These are phyloP conservation scores for Helianthus tuberosus DNA, from an alignment of 129 eudicot genomes.

Conservation along the genomic window DNA sequence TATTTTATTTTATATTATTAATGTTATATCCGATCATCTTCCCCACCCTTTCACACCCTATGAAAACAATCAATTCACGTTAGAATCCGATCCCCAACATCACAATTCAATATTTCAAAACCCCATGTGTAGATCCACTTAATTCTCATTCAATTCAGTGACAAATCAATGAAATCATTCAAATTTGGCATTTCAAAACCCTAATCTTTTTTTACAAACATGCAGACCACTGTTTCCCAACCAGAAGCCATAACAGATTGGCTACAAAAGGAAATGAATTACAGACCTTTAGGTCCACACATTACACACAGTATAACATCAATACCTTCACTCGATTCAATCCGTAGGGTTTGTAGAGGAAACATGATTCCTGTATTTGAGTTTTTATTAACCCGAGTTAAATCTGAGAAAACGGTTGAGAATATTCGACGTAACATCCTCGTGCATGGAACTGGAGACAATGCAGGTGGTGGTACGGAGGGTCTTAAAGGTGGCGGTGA, in stretches of 20 bases:
- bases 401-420: constrained; percentile 83
- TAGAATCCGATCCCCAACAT: neutral
- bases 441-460: constrained; percentile 65
- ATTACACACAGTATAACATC: constrained; percentile 48
- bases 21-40: neutral
- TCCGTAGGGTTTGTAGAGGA: constrained; percentile 81
- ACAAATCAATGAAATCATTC: neutral
- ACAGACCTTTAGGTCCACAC: constrained; percentile 70
- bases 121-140: neutral
- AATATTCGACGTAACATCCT: constrained; percentile 72
- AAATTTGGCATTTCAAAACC: neutral
- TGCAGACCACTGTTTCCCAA: constrained; percentile 69
- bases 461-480: neutral
- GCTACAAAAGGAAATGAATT: constrained; percentile 87
- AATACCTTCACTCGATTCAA: constrained; percentile 63
- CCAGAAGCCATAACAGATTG: constrained; percentile 84
- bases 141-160: constrained; percentile 1
- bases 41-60: neutral
- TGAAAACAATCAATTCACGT: neutral
- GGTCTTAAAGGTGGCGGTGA: neutral
- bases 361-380: constrained; percentile 94
- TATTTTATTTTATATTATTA: too few relatives aligned
- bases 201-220: constrained; percentile 11
- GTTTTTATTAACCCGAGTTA: constrained; percentile 67
- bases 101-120: neutral